Evolutionary conservation across 2,329 filamentous ascomycete species (phyloP).

Genomic region (Clonostachys sp.): DNA sequence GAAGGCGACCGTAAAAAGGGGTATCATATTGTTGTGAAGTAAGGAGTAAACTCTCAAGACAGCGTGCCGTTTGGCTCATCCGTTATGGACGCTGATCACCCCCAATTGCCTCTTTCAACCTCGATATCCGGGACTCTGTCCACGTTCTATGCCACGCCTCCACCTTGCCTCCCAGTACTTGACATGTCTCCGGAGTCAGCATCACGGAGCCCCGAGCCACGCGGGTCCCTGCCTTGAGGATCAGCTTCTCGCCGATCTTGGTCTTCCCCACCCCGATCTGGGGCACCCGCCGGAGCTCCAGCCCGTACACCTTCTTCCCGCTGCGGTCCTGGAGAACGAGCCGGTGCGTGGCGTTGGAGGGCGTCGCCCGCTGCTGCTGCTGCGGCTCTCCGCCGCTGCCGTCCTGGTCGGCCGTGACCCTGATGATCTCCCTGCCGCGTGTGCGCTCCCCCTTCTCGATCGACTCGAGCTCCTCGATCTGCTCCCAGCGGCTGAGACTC

Average conservation of each 20-base stretch:
- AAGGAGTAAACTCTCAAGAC: no score
- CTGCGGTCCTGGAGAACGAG: slow-evolving; percentile 76
- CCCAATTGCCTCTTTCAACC: slow-evolving; percentile 56
- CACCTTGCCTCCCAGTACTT: slow-evolving; percentile 83
- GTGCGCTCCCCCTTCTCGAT: slow-evolving; percentile 69
- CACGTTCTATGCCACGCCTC: slow-evolving; percentile 76
- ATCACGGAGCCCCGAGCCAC: slow-evolving; percentile 76
- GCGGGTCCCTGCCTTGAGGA: slow-evolving; percentile 60
- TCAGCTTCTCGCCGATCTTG: slow-evolving; percentile 75
- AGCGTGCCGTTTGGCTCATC: no score
- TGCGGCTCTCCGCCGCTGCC: slow-evolving; percentile 37
- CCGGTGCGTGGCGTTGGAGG: slow-evolving; percentile 63
- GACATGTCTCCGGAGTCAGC: slow-evolving; percentile 63
- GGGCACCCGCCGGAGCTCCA: slow-evolving; percentile 67
- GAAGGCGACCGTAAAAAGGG: slow-evolving; percentile 5
- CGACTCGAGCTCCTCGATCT: slow-evolving; percentile 77
- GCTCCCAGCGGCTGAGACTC: slow-evolving; percentile 74
- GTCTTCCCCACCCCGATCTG: slow-evolving; percentile 61
- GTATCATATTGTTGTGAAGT: slow-evolving; percentile 7
- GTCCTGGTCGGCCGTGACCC: slow-evolving; percentile 44
- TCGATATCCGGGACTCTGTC: slow-evolving; percentile 65
- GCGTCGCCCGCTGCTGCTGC: slow-evolving; percentile 1
- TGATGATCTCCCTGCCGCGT: slow-evolving; percentile 75
- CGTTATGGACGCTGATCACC: neutral
- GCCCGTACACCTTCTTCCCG: slow-evolving; percentile 63